These are phyloP conservation scores for Colletotrichum tamarilloi DNA, from an alignment of 2,329 filamentous ascomycete species.

Conservation along the genomic window DNA sequence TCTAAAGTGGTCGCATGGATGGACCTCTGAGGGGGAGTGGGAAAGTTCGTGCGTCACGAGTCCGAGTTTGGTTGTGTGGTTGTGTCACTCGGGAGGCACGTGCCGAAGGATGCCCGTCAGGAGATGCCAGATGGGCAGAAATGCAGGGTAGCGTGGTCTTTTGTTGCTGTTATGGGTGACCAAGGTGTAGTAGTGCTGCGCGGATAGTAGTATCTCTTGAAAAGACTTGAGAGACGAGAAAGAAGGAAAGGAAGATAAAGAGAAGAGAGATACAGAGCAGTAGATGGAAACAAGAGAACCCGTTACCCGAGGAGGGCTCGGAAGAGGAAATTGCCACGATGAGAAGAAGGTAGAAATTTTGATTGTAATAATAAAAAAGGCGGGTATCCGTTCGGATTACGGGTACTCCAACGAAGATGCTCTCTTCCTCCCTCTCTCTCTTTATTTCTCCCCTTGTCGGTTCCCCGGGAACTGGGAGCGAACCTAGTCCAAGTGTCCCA, in stretches of 20 bases:
- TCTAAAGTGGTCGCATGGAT: slow-evolving; percentile 25
- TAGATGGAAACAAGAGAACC: background rate
- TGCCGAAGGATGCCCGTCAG: background rate
- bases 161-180: background rate
- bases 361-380: slow-evolving; percentile 31
- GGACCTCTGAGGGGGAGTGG: background rate
- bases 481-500: background rate
- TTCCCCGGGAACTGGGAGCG: background rate
- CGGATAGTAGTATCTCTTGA: background rate
- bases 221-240: background rate
- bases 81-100: slow-evolving; percentile 30
- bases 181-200: background rate
- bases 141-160: background rate
- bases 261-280: background rate
- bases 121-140: background rate
- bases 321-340: slow-evolving; percentile 28
- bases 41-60: slow-evolving; percentile 32
- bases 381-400: slow-evolving; percentile 25
- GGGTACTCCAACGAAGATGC: background rate
- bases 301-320: slow-evolving; percentile 5
- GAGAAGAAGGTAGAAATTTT: slow-evolving; percentile 23
- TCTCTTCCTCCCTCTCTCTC: background rate
- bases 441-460: background rate
- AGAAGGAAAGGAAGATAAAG: background rate
- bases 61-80: slow-evolving; percentile 19